Conservation (phyloP, 2,329 filamentous ascomycete genomes). For the Calonectria pauciramosa region DNA sequence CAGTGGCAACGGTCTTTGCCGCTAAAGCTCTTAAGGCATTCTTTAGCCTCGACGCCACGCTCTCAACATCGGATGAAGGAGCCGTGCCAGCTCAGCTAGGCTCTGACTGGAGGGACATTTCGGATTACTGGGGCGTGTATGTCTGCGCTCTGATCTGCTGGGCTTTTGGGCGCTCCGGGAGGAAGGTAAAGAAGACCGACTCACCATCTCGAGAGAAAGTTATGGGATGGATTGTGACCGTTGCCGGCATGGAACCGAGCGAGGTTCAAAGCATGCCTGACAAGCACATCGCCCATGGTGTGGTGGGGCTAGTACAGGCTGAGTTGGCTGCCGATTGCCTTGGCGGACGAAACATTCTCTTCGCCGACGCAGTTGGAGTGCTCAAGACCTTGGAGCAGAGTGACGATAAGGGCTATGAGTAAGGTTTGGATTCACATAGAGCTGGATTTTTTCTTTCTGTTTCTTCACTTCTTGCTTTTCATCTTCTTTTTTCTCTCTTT, state of each 20-base stretch:
- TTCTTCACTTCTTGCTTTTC: not conserved
- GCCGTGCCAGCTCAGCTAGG: slow-evolving; percentile 23
- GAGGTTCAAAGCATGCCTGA: slow-evolving; percentile 55
- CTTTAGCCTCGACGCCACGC: slow-evolving; percentile 48
- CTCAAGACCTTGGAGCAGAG: slow-evolving; percentile 65
- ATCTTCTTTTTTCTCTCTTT: too few relatives aligned
- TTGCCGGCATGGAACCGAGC: slow-evolving; percentile 56
- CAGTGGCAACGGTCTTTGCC: slow-evolving; percentile 63
- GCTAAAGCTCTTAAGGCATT: slow-evolving; percentile 65
- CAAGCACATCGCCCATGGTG: slow-evolving; percentile 57
- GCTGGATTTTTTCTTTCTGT: not conserved
- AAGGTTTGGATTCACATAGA: slow-evolving; percentile 11
- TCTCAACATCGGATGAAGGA: not conserved
- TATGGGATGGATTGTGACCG: slow-evolving; percentile 54
- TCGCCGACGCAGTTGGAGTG: slow-evolving; percentile 67
- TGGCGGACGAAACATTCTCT: slow-evolving; percentile 63
- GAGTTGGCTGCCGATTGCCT: slow-evolving; percentile 64
- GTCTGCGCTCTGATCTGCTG: slow-evolving; percentile 72
- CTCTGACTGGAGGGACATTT: slow-evolving; percentile 54
- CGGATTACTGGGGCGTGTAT: slow-evolving; percentile 69
- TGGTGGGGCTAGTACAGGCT: slow-evolving; percentile 63
- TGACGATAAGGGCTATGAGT: slow-evolving; percentile 50
- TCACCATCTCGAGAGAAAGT: slow-evolving; percentile 46
- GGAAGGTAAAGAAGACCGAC: slow-evolving; percentile 33
- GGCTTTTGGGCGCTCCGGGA: slow-evolving; percentile 62